Percentiles rank a stretch among this genome's conserved stretches.
phyloP scores from a whole-genome alignment of 2,329 filamentous ascomycete species.

The Sclerotinia subarctica region DNA sequence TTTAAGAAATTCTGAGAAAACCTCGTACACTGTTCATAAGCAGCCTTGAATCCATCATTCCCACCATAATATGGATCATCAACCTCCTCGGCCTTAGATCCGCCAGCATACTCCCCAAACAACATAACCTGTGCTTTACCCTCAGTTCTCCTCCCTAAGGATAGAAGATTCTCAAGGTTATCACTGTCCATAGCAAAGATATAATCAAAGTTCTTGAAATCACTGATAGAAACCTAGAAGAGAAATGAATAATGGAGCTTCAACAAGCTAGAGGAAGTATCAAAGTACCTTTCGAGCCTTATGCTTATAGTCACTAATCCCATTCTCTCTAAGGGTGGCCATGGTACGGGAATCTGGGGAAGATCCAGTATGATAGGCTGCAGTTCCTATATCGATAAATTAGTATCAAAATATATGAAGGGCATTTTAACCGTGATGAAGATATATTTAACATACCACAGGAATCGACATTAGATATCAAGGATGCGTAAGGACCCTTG shows the following conservation, averaged over 20 bases:
- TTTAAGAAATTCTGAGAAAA: slow-evolving; percentile 62
- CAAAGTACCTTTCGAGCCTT: slow-evolving; percentile 65
- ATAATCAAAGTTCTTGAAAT: slow-evolving; percentile 87
- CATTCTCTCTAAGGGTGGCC: slow-evolving; percentile 68
- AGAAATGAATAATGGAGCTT: slow-evolving; percentile 20
- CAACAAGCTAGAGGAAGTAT: background rate
- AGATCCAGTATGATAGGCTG: slow-evolving; percentile 76
- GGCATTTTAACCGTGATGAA: background rate
- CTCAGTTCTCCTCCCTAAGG: slow-evolving; percentile 52
- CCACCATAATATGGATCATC: slow-evolving; percentile 93
- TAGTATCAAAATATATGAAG: background rate
- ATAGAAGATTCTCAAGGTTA: slow-evolving; percentile 70
- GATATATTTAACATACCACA: slow-evolving; percentile 58
- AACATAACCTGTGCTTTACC: slow-evolving; percentile 68
- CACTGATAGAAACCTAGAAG: slow-evolving; percentile 53
- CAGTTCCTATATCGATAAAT: slow-evolving; percentile 41
- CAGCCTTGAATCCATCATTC: slow-evolving; percentile 72
- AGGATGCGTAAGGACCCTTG: slow-evolving; percentile 55
- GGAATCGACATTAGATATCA: slow-evolving; percentile 72
- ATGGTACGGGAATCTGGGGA: slow-evolving; percentile 80
- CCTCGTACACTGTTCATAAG: slow-evolving; percentile 78
- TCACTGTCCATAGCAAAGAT: slow-evolving; percentile 90
- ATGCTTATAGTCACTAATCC: slow-evolving; percentile 75
- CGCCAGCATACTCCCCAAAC: slow-evolving; percentile 74
- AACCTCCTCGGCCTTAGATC: slow-evolving; percentile 60